phyloP scores from a whole-genome alignment of 345 rosid species.

The Bruguiera gymnorhiza region DNA sequence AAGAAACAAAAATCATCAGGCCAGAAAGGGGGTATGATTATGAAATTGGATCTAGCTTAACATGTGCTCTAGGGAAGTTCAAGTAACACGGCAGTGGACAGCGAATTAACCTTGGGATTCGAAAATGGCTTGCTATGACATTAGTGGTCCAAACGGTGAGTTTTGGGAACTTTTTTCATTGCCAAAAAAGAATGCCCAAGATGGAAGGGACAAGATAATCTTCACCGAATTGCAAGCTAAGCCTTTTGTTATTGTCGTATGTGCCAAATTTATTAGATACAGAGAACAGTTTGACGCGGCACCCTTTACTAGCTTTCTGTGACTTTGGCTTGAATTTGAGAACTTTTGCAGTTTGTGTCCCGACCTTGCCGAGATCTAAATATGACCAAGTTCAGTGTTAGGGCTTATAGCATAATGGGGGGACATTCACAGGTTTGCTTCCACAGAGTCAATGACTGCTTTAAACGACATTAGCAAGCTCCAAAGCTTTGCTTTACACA shows the following conservation, averaged over 20 bases:
- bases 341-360: slow-evolving; percentile 8
- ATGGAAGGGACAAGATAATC: slow-evolving; percentile 10
- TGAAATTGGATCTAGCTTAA: no score
- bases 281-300: not conserved
- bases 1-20: no score
- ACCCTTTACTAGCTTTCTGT: not conserved
- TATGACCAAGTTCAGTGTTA: not conserved
- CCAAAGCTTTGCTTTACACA: slow-evolving; percentile 10
- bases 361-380: not conserved
- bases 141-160: not conserved
- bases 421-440: slow-evolving; percentile 20
- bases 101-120: not conserved
- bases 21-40: no score
- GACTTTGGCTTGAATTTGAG: slow-evolving; percentile 4
- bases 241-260: not conserved
- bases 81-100: not conserved
- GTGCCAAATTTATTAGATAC: not conserved
- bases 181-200: slow-evolving; percentile 10
- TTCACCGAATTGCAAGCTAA: not conserved
- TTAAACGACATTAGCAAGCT: slow-evolving; percentile 21
- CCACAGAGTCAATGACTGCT: not conserved
- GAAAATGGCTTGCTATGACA: not conserved
- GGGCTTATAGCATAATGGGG: not conserved
- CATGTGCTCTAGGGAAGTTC: not conserved
- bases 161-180: not conserved